Percentiles rank a stretch among this genome's conserved stretches.
Conservation (phyloP, 2,329 filamentous ascomycete species). For the Fusarium sp. region DNA sequence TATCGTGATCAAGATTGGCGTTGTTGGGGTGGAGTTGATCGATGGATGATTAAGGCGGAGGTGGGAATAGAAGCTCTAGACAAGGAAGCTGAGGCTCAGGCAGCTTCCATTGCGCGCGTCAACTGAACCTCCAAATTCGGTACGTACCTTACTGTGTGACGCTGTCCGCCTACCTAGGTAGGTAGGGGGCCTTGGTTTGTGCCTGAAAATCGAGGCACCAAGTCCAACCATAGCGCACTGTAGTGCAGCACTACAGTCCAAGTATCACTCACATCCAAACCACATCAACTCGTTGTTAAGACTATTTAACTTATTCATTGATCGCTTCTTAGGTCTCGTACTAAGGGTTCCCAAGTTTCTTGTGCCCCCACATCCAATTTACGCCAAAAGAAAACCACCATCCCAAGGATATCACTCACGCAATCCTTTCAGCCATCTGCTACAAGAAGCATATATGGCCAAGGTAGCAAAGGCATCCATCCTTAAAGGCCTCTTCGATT, state of each 20-base stretch:
- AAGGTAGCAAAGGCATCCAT: not conserved
- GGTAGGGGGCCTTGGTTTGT: not conserved
- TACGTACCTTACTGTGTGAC: slow-evolving; percentile 32
- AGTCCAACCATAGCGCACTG: not conserved
- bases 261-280: not conserved
- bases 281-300: not conserved
- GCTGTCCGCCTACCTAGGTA: no score
- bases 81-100: slow-evolving; percentile 54
- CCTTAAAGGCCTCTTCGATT: not conserved
- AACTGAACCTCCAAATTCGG: slow-evolving; percentile 41
- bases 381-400: slow-evolving; percentile 36
- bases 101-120: slow-evolving; percentile 61
- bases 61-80: slow-evolving; percentile 44
- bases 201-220: slow-evolving; percentile 20
- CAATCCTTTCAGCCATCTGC: slow-evolving; percentile 10
- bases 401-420: slow-evolving; percentile 33
- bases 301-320: slow-evolving; percentile 30
- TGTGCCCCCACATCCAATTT: slow-evolving; percentile 28
- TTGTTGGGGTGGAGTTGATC: slow-evolving; percentile 22
- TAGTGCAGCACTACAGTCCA: no score
- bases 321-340: slow-evolving; percentile 30
- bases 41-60: slow-evolving; percentile 26
- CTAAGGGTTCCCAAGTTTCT: slow-evolving; percentile 13
- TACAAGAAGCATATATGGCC: not conserved
- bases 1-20: slow-evolving; percentile 23